Base-by-base conservation (phyloP, 805 yeast species). In the Wickerhamiella siamensis region DNA sequence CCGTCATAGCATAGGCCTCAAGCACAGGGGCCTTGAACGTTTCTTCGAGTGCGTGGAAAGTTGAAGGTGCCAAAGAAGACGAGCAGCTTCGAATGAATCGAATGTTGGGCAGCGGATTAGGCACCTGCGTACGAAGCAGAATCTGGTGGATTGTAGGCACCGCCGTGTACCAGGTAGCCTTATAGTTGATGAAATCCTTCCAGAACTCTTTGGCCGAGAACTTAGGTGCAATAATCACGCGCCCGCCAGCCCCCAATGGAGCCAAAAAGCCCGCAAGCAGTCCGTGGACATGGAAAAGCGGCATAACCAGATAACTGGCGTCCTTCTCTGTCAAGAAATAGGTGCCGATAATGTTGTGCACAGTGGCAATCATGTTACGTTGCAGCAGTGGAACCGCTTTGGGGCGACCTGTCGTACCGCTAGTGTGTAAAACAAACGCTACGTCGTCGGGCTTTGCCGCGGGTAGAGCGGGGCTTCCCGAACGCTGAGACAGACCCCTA, bases 1-100 rank as follows among this genome's bases (percentile, higher is more conserved):
- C 87, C 2, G 86, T 79, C 83, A 79, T 78, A 4, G 84, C 86
- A 53, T 79, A 79, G 0, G 86, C 86, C 56, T 79, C 87, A 14
- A 78, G 54, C 0, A 79, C 84, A 0, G 84, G 84, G 0, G 82
- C 79, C 6, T 69, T 61, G 56, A 79, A 73, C 24, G 67, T 64
- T 37, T 60, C 45, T 50, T 79, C 86, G 38, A 79, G 62, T 55
- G 69, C 66, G 41, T 64, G 64, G 62, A 79, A 72, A 4, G 76
- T 75, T 1, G 75, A 57, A 2, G 83, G 83, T 1, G 84, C 82
- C 51, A 79, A 63, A 4, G 83, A 70, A 1, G 83, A 70, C 1
- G 84, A 79, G 54, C 86, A 79, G 1, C 83, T 77, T 52, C 87
- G 67, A 40, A 79, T 74, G 52, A 79, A 79, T 49, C 84, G 63